Percentiles rank a stretch among this genome's conserved stretches.
phyloP scores from a whole-genome alignment of 768 basidiomycete species.

The Baorangia bicolor region DNA sequence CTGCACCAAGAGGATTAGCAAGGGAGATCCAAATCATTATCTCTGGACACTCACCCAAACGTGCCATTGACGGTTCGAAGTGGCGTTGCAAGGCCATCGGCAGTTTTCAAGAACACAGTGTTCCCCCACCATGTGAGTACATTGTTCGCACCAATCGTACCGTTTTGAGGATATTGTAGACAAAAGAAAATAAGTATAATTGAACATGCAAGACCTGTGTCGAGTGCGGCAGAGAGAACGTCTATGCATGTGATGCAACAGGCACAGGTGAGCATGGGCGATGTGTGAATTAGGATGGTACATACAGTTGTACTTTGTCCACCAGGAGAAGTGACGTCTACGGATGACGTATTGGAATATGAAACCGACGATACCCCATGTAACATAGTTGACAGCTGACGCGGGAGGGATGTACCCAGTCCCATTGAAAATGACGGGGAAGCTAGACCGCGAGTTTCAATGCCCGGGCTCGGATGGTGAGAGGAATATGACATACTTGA shows the following conservation, averaged over 20 bases:
- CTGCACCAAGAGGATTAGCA: background rate
- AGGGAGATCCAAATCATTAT: background rate
- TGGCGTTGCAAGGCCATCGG: slow-evolving; percentile 23
- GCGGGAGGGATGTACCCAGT: slow-evolving; percentile 65
- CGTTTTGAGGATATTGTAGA: slow-evolving; percentile 63
- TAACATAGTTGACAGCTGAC: slow-evolving; percentile 61
- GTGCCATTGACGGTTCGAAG: slow-evolving; percentile 17
- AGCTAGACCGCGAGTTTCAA: slow-evolving; percentile 28
- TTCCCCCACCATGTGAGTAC: slow-evolving; percentile 74
- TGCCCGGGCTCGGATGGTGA: background rate
- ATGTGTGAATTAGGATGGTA: slow-evolving; percentile 9
- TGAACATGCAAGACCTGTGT: slow-evolving; percentile 64
- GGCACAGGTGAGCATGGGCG: background rate
- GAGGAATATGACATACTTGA: slow-evolving; percentile 49
- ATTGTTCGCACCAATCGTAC: slow-evolving; percentile 54
- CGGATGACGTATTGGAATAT: slow-evolving; percentile 65
- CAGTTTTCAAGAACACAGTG: slow-evolving; percentile 35
- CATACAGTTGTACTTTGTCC: slow-evolving; percentile 53
- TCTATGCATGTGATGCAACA: slow-evolving; percentile 29
- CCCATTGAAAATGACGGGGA: slow-evolving; percentile 55
- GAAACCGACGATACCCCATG: slow-evolving; percentile 67
- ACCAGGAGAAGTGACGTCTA: slow-evolving; percentile 64
- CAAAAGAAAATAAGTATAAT: slow-evolving; percentile 58
- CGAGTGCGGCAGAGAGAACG: slow-evolving; percentile 69
- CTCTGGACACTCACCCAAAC: slow-evolving; percentile 27